Evolutionary conservation across 495 filamentous ascomycete species (phyloP), one percentile per base, ranked within the genome.

Genomic region (Trichoderma orchidacearum): DNA sequence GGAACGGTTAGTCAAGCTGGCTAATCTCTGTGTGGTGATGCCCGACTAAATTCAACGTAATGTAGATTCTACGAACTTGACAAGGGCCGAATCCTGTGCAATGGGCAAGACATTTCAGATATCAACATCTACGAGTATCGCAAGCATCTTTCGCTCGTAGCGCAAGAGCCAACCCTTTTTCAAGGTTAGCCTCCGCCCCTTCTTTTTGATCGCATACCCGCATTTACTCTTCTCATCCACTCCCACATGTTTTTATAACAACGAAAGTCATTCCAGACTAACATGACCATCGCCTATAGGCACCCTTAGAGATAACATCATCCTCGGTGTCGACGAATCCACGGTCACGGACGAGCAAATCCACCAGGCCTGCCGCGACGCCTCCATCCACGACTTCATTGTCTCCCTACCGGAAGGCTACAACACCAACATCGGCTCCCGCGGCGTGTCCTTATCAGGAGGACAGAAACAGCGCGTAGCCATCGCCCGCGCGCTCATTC

Each of bases 401-500:
- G 61, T 64, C 1, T 79, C 77, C 0, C 66, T 87, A 1, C 84
- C 84, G 0, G 70, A 80, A 9, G 80, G 81, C 0, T 80, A 81
- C 56, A 67, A 76, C 32, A 87, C 85, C 6, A 66, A 69, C 17
- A 82, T 83, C 52, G 85, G 86, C 2, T 74, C 72, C 5, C 76
- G 76, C 54, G 85, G 85, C 3, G 73, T 78, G 13, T 75, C 74
- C 38, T 76, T 94, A 53, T 86, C 81, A 0, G 88, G 87, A 4
- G 88, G 87, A 1, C 88, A 94, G 68, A 82, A 82, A 63, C 88
- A 92, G 64, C 73, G 87, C 13, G 66, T 94, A 17, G 78, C 84
- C 1, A 86, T 94, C 53, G 88, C 89, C 1, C 70, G 89, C 21
- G 87, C 88, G 0, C 70, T 92, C 27, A 79, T 94, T 9, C 79